Evolutionary conservation across 2,329 filamentous ascomycete genomes (phyloP), one percentile per base, ranked within the genome.

Genomic region (Diatrype stigma): DNA sequence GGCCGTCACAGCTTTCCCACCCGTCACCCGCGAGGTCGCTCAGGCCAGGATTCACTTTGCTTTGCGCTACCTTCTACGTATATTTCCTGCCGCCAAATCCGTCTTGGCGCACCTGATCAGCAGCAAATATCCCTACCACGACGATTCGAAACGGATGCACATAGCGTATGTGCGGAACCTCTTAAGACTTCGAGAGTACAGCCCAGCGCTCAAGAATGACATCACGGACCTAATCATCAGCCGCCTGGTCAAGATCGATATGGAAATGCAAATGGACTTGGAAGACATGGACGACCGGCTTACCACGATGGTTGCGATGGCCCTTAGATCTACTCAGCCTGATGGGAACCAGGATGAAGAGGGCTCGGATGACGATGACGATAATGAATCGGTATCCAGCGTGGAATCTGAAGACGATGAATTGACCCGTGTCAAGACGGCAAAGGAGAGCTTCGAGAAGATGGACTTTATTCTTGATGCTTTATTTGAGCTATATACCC

Each of bases 281-380:
- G 91, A 97, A 56, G 92, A 97, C 60, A 74, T 96, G 54, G 93
- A 96, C 55, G 93, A 97, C 56, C 89, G 95, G 50, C 78, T 90
- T 10, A 88, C 90, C 49, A 84, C 91, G 22, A 83, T 85, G 48
- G 81, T 93, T 17, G 78, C 89, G 47, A 76, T 78, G 64, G 81
- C 77, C 47, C 67, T 80, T 17, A 66, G 70, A 40, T 64, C 66
- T 47, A 63, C 70, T 30, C 61, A 70, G 22, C 68, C 68, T n/a
- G 67, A 70, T 10, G 70, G 77, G 53, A 75, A 82, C 35, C 78
- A 83, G n/a, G 73, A 76, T 3, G 70, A 73, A 11, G 74, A 79
- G 16, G 76, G 80, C 38, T 73, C 74, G 17, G 76, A 79, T 42
- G 76, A 81, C 30, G 86, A 83, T 67, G 87, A 91, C 52, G 77